Percentiles rank a stretch among this genome's conserved stretches.
Conservation (phyloP, 805 yeast species). For the Lipomyces kockii region DNA sequence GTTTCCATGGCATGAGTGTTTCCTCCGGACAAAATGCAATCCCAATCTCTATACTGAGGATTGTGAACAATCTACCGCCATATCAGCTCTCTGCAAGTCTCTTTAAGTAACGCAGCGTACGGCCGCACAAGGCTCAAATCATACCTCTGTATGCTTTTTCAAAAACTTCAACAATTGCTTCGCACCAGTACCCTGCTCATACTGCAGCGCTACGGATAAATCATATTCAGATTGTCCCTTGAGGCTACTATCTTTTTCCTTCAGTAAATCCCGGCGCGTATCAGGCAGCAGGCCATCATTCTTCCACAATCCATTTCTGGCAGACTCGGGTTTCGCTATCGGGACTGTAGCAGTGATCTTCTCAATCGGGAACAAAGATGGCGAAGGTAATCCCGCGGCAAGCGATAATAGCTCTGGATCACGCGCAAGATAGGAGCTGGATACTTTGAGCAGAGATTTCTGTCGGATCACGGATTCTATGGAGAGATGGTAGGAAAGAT, state of each 20-base stretch:
- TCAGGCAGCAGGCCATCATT: slow-evolving; percentile 60
- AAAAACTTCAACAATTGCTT: slow-evolving; percentile 68
- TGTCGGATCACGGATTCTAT: slow-evolving; percentile 76
- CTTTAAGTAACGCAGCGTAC: background rate
- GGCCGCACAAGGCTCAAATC: background rate
- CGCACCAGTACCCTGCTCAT: slow-evolving; percentile 84
- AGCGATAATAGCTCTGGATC: slow-evolving; percentile 80
- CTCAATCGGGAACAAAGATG: slow-evolving; percentile 92
- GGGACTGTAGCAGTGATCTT: slow-evolving; percentile 59
- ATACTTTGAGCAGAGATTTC: slow-evolving; percentile 81
- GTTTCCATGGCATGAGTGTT: slow-evolving; percentile 90
- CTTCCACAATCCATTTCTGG: slow-evolving; percentile 73
- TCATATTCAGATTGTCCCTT: slow-evolving; percentile 57
- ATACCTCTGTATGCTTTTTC: slow-evolving; percentile 61
- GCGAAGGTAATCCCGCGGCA: slow-evolving; percentile 93
- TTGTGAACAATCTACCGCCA: slow-evolving; percentile 14
- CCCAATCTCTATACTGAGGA: slow-evolving; percentile 72
- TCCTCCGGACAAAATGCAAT: slow-evolving; percentile 70
- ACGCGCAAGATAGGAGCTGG: slow-evolving; percentile 67
- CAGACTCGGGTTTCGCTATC: slow-evolving; percentile 22
- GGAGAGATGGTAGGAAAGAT: slow-evolving; percentile 74
- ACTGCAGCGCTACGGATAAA: slow-evolving; percentile 85
- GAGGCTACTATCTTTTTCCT: slow-evolving; percentile 34
- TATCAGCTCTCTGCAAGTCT: background rate
- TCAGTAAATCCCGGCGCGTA: slow-evolving; percentile 13